Base-by-base conservation (phyloP, 371 early-diverging fungal species). In the Mortierella sp. region DNA sequence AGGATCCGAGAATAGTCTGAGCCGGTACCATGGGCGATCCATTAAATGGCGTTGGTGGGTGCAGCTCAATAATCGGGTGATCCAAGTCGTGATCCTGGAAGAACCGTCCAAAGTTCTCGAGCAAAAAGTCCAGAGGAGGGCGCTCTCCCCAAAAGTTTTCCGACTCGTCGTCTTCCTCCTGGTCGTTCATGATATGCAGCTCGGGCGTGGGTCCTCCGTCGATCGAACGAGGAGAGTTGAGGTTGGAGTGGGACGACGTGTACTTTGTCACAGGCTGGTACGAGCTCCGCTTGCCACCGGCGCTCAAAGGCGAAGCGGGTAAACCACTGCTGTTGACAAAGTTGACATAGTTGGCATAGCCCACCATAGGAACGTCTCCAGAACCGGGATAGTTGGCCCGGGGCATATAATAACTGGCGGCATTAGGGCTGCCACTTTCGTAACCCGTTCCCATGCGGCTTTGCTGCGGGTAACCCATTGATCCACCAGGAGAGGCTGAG, bases 61-160 rank as follows among this genome's bases (percentile, higher is more conserved):
- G 81, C n/a, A 90, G 90, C 65, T 94, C 93, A 2, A 92, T 85
- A 44, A 96, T 92, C 16, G 94, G 95, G 74, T 92, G 90, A 76
- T 96, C 96, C 56, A 96, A 83, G 78, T 96, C 95, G 75, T 96
- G 94, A 35, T 90, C 92, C 48, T 95, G 95, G 84, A 96, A 96
- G 81, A 93, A 96, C 68, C 91, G 83, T 58, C 95, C 95, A 76
- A 96, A 87, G 80, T 95, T 92, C 73, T 95, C 92, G 38, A 91
- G 91, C 51, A 96, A 93, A 24, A 93, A 90, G 65, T 96, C 95
- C 12, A 95, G 88, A 0, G 95, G 95, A 11, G 97, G 97, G 6
- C 97, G 91, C 71, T 93, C 95, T 6, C 92, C 92, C 94, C 94
- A 94, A 75, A 89, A 92, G 73, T 80, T 77, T 29, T 80, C 84